These are phyloP conservation scores for Yamadazyma triangularis DNA, from an alignment of 1,139 yeast species.

Conservation along the genomic window DNA sequence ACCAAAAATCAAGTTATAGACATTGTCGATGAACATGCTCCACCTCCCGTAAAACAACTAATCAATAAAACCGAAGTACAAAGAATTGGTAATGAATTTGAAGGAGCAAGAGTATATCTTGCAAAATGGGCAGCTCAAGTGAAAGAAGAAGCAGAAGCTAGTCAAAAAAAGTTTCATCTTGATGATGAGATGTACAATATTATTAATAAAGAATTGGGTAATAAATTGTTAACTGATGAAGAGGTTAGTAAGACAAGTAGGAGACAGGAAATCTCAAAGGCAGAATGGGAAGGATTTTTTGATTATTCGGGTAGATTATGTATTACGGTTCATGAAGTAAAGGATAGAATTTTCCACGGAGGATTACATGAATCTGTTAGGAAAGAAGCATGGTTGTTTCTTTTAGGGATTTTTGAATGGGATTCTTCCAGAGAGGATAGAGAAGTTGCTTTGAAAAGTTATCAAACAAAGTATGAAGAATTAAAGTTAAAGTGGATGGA, in stretches of 20 bases:
- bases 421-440: slow-evolving; percentile 73
- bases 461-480: slow-evolving; percentile 60
- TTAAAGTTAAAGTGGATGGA: slow-evolving; percentile 67
- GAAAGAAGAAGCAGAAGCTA: slow-evolving; percentile 84
- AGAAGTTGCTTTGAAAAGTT: slow-evolving; percentile 48
- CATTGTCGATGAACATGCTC: slow-evolving; percentile 61
- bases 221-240: slow-evolving; percentile 52
- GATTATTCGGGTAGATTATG: slow-evolving; percentile 72
- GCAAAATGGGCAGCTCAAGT: slow-evolving; percentile 98
- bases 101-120: slow-evolving; percentile 82
- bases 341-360: slow-evolving; percentile 84
- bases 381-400: slow-evolving; percentile 78
- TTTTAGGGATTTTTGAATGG: slow-evolving; percentile 87
- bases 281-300: slow-evolving; percentile 86
- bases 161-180: slow-evolving; percentile 55
- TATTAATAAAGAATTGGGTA: slow-evolving; percentile 67
- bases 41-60: slow-evolving; percentile 58
- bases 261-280: slow-evolving; percentile 56
- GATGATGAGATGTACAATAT: slow-evolving; percentile 57
- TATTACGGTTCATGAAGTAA: slow-evolving; percentile 71
- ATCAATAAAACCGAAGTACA: slow-evolving; percentile 76
- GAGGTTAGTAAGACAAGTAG: slow-evolving; percentile 62
- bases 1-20: slow-evolving; percentile 59
- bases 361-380: slow-evolving; percentile 64
- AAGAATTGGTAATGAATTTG: slow-evolving; percentile 83